Base-by-base conservation (phyloP, 2,329 filamentous ascomycete species). In the Cordyceps cicadae region DNA sequence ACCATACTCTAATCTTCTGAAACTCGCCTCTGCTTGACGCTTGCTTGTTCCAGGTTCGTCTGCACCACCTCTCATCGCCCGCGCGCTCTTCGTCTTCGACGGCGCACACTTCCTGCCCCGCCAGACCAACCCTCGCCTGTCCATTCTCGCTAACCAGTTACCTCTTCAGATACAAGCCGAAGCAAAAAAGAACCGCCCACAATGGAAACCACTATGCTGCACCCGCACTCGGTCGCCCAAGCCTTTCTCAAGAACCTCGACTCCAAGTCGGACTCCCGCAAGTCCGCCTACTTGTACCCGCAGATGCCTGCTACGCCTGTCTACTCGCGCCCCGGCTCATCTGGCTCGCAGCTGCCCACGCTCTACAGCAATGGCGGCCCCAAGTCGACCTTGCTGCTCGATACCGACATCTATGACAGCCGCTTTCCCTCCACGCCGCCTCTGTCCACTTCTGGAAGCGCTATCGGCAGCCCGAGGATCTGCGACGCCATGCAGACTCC, bases 221-320 rank as follows among this genome's bases (percentile, higher is more conserved):
- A 54, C 77, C 70, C 75, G 69, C 84, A 82, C 74, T 74, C 81
- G 69, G 84, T 89, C 80, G 85, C 82, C 63, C 87, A 89, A 76
- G 95, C 92, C 80, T 92, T 89, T 82, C 94, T 92, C 81, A 96
- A 93, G 79, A 87, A 85, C 69, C 86, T 88, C 66, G 89, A 94
- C 67, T 81, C 87, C 65, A 86, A 84, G 73, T 79, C 85, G 64
- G 88, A 92, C 72, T 82, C 82, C 69, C 82, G 87, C 70, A 88
- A 92, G 75, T 85, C 85, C 59, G 85, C 85, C 59, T 87, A 90
- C 75, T 92, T 91, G 79, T 77, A 76, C 63, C 79, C 79, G 67
- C 75, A 78, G 70, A 75, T 87, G 68, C 83, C 84, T 19, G 84
- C 83, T 41, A 86, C 84, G 46, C 82, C 84, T 56, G 78, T 83